Evolutionary conservation across 352 stramenopile genomes (phyloP).

Genomic region (Pythium dissimile): DNA sequence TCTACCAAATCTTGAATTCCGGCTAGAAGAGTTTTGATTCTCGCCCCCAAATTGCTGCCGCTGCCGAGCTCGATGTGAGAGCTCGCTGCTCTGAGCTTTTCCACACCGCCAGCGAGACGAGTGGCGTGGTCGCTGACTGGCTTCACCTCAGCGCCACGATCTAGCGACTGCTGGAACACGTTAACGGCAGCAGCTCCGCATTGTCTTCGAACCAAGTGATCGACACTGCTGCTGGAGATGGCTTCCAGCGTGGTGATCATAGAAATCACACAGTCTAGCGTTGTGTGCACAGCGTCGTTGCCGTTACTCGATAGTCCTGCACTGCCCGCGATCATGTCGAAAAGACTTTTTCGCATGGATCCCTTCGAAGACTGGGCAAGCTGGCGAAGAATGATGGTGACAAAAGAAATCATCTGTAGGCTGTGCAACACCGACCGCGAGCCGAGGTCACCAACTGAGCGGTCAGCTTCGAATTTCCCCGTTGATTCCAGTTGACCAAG

Average conservation of each 20-base stretch:
- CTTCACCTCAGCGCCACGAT: no score
- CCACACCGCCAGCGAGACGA: background rate
- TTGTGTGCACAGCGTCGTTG: background rate
- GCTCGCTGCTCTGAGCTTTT: background rate
- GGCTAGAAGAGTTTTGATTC: no score
- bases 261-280: background rate
- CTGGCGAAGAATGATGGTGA: conserved; percentile 26
- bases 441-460: background rate
- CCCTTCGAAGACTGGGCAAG: conserved; percentile 48
- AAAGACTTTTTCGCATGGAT: conserved; percentile 44
- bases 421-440: background rate
- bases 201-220: background rate
- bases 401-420: background rate
- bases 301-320: background rate
- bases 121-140: no score
- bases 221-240: background rate
- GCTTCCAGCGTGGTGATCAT: conserved; percentile 1
- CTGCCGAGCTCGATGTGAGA: background rate
- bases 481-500: background rate
- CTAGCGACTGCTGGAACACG: no score
- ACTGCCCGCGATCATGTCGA: background rate
- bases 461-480: background rate
- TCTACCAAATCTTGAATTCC: no score
- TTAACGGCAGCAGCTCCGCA: no score
- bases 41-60: no score